Percentiles rank a stretch among this genome's conserved stretches.
Evolutionary conservation across 2,329 filamentous ascomycete genomes (phyloP).

Genomic region (Fusarium sp.): DNA sequence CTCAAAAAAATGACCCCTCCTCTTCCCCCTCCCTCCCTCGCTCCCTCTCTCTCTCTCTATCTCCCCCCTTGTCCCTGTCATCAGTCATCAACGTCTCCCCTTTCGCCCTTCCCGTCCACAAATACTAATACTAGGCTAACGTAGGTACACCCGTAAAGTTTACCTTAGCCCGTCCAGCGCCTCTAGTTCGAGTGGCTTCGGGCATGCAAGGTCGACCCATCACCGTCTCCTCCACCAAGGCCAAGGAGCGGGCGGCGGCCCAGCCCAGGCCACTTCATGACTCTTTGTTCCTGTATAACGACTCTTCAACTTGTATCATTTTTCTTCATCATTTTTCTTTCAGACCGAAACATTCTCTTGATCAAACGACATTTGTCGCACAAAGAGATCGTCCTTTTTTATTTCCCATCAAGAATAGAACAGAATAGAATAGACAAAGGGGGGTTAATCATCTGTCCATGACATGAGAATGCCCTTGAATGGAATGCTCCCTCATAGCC

Average conservation of each 20-base stretch:
- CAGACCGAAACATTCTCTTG: background rate
- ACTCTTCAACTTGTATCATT: background rate
- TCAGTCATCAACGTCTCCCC: constrained; percentile 1
- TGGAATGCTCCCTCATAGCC: constrained; percentile 52
- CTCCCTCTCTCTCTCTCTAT: constrained; percentile 5
- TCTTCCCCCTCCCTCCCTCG: background rate
- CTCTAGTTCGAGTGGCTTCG: constrained; percentile 36
- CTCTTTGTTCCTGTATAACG: constrained; percentile 14
- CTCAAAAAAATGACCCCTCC: constrained; percentile 30
- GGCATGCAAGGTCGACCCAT: constrained; percentile 34
- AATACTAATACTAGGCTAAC: constrained; percentile 29
- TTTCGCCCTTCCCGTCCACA: constrained; percentile 24
- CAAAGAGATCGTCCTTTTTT: constrained; percentile 32
- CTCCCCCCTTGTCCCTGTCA: background rate
- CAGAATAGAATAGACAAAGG: constrained; percentile 31
- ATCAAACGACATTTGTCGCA: constrained; percentile 23
- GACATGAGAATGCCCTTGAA: constrained; percentile 34
- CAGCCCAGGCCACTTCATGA: background rate
- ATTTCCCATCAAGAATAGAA: constrained; percentile 16
- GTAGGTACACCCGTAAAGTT: constrained; percentile 45
- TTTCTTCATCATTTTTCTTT: background rate
- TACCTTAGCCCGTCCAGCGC: constrained; percentile 37
- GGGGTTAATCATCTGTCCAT: constrained; percentile 31
- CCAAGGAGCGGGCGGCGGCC: background rate
- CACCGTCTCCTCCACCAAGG: constrained; percentile 14